Evolutionary conservation across 1,139 yeast species (phyloP).

Genomic region (Blastobotrys capitulatus): DNA sequence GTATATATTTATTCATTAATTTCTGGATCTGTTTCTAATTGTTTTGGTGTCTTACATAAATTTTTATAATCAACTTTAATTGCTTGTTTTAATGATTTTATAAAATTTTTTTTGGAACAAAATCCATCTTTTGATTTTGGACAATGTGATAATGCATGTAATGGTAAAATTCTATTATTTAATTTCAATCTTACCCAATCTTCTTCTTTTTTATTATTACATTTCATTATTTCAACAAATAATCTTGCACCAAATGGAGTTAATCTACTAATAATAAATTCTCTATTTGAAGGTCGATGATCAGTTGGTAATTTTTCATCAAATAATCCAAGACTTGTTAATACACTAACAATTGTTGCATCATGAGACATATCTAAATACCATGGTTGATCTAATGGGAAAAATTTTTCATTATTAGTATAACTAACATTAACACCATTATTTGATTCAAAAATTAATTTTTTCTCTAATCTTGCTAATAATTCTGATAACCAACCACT

Average conservation of each 20-base stretch:
- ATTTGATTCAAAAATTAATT: slow-evolving; percentile 24
- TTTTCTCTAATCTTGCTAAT: slow-evolving; percentile 32
- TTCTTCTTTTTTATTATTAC: slow-evolving; percentile 28
- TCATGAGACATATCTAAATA: slow-evolving; percentile 43
- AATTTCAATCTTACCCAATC: slow-evolving; percentile 34
- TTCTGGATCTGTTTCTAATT: not conserved
- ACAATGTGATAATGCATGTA: slow-evolving; percentile 34
- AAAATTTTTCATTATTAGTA: slow-evolving; percentile 26
- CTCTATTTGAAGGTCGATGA: slow-evolving; percentile 37
- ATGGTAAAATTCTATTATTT: slow-evolving; percentile 39
- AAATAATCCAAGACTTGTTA: slow-evolving; percentile 38
- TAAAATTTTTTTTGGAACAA: slow-evolving; percentile 33
- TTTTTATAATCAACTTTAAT: slow-evolving; percentile 33
- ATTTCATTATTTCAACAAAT: slow-evolving; percentile 36
- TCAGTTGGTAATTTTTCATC: slow-evolving; percentile 33
- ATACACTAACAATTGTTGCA: slow-evolving; percentile 35
- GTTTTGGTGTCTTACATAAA: slow-evolving; percentile 28
- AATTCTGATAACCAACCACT: slow-evolving; percentile 40
- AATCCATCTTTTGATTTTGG: slow-evolving; percentile 34
- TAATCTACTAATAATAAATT: slow-evolving; percentile 37
- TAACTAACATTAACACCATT: slow-evolving; percentile 37
- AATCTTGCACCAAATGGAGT: slow-evolving; percentile 42
- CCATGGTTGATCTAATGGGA: slow-evolving; percentile 40
- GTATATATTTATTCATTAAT: too few species aligned
- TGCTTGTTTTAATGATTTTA: slow-evolving; percentile 32